Percentiles rank a stretch among this genome's conserved stretches.
phyloP scores from a whole-genome alignment of 331 rosid genomes.

The Rosa hybrid region DNA sequence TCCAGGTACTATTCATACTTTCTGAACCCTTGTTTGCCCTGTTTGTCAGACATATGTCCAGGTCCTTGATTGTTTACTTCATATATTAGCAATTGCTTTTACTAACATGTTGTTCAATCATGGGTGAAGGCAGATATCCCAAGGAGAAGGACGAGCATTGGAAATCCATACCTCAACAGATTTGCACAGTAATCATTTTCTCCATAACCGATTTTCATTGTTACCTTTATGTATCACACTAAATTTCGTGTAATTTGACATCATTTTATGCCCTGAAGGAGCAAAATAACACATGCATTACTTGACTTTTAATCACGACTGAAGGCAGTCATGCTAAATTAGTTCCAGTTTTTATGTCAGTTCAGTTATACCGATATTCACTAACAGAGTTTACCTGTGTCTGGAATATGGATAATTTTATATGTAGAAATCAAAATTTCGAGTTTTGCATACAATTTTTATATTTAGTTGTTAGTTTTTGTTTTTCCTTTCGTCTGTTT shows the following conservation, averaged over 20 bases:
- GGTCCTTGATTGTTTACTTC: neutral
- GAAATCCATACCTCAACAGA: slow-evolving; percentile 37
- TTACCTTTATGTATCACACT: neutral
- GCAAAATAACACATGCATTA: neutral
- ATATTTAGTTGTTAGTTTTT: neutral
- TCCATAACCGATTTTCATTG: neutral
- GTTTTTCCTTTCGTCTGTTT: neutral
- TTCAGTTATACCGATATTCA: neutral
- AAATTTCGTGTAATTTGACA: neutral
- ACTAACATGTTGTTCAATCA: slow-evolving; percentile 30
- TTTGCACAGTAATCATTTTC: slow-evolving; percentile 52
- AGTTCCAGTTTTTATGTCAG: neutral
- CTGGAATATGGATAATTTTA: neutral
- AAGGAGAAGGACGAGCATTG: slow-evolving; percentile 50
- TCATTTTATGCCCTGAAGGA: neutral
- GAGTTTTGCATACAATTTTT: neutral
- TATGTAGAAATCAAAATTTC: neutral
- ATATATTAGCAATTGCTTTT: neutral
- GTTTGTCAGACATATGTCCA: neutral
- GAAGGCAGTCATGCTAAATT: neutral
- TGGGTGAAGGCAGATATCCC: slow-evolving; percentile 83
- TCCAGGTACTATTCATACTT: slow-evolving; percentile 8
- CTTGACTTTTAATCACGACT: neutral
- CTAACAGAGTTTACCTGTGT: neutral
- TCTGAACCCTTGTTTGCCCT: neutral